phyloP scores from a whole-genome alignment of 768 basidiomycete genomes.

The Lactarius pseudohatsudake region DNA sequence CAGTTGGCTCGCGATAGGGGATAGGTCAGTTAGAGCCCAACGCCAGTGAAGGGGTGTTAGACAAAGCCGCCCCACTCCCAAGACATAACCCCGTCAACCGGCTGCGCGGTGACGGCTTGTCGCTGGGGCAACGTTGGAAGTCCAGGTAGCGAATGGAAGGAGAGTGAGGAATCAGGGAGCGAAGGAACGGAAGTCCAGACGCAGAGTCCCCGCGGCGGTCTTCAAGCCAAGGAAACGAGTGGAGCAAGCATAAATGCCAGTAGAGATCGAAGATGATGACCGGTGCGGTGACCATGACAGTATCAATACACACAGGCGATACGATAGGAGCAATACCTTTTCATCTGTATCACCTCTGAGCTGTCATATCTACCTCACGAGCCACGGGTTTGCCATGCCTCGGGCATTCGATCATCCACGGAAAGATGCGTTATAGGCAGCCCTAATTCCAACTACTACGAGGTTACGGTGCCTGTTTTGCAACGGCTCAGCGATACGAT shows the following conservation, averaged over 20 bases:
- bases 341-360: not conserved
- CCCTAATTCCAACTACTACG: not conserved
- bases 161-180: not conserved
- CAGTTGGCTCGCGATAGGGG: not conserved
- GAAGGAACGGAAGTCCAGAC: not conserved
- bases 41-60: not conserved
- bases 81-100: not conserved
- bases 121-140: not conserved
- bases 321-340: not conserved
- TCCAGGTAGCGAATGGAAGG: not conserved
- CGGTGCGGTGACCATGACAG: not conserved
- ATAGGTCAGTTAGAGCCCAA: not conserved
- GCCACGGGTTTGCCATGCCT: slow-evolving; percentile 4
- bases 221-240: no score
- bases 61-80: not conserved
- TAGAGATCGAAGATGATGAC: not conserved
- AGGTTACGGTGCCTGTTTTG: not conserved
- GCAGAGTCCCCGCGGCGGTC: not conserved
- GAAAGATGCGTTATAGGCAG: slow-evolving; percentile 8
- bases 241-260: not conserved
- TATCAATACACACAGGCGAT: slow-evolving; percentile 1
- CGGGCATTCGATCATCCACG: slow-evolving; percentile 10
- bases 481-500: not conserved
- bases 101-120: not conserved
- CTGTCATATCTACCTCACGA: slow-evolving; percentile 2